Evolutionary conservation across 129 eudicot genomes (phyloP), one percentile per base, ranked within the genome.

Genomic region (Sambucus nigra): DNA sequence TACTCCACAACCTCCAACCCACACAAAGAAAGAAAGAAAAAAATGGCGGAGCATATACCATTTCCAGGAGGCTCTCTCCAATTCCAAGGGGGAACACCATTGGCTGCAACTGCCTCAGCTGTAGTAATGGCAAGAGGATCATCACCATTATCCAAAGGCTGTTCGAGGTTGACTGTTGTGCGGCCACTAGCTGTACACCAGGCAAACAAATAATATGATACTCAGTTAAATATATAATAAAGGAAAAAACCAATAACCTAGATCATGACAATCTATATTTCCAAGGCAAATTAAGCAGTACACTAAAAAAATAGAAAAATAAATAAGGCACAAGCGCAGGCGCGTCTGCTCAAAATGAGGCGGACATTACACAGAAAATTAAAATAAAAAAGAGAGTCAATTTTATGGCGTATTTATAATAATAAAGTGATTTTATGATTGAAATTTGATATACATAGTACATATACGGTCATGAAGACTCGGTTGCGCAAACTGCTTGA

Each of bases 21-120:
- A n/a, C n/a, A n/a, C n/a, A n/a, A n/a, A n/a, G n/a, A n/a, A n/a
- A n/a, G n/a, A n/a, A n/a, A n/a, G n/a, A n/a, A n/a, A n/a, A n/a
- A n/a, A n/a, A n/a, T n/a, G n/a, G n/a, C n/a, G 8, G 42, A 35
- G 20, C 23, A 24, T 7, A 7, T 69, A 76, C 81, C 81, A 44
- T 70, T 76, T 66, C 70, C 77, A 16, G 73, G 70, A 59, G 73
- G 60, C n/a, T 70, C 81, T 76, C 76, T 70, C 81, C 81, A 76
- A 45, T 76, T 76, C 81, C 81, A 76, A 40, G 81, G 73, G 19
- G 81, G 73, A 49, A 70, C 67, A 25, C 81, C 81, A 61, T 47
- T 70, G 55, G 73, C 76, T 40, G 67, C 73, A 50, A 75, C 76
- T 49, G 73, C 81, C 40, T 70, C 81, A 33, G 77, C 81, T 56